A percentile compares a stretch with the other conserved stretches of the same genome.
These are phyloP conservation scores for Ophiognomonia clavigignenti-juglandacearum DNA, from an alignment of 2,329 filamentous ascomycete genomes.

Conservation along the genomic window DNA sequence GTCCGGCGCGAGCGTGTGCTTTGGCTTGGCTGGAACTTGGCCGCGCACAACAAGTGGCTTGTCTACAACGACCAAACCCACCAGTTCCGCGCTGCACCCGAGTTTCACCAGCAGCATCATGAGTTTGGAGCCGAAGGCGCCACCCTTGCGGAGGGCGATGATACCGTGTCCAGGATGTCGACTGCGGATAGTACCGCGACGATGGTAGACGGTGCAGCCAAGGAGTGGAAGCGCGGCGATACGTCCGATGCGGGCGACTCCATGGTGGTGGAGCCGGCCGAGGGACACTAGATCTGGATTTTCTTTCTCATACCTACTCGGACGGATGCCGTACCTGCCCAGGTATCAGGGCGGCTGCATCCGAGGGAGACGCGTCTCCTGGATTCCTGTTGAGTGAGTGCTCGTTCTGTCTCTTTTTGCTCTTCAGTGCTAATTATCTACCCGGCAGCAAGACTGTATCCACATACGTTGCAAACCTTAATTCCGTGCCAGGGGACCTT, in stretches of 20 bases:
- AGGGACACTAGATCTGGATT: no score
- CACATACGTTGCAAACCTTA: no score
- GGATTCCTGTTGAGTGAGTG: no score
- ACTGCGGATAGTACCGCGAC: conserved; percentile 6
- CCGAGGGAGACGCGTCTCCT: no score
- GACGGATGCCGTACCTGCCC: no score
- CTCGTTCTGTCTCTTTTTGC: no score
- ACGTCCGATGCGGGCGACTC: not conserved
- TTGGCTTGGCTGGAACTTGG: conserved; percentile 49
- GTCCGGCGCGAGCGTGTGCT: conserved; percentile 56
- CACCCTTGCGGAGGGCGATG: not conserved
- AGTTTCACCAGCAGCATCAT: conserved; percentile 28
- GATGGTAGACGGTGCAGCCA: not conserved
- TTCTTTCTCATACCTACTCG: no score
- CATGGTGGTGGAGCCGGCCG: conserved; percentile 1
- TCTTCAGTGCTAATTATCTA: no score
- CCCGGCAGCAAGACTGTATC: no score
- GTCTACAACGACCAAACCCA: conserved; percentile 33
- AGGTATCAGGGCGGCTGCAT: no score
- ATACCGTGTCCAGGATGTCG: conserved; percentile 2
- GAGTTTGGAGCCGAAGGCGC: not conserved
- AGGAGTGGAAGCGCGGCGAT: not conserved
- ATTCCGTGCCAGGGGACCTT: no score
- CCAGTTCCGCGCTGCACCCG: conserved; percentile 33
- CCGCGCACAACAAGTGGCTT: conserved; percentile 37